Base-by-base conservation (phyloP, 805 yeast genomes). In the Ogataea haglerorum region DNA sequence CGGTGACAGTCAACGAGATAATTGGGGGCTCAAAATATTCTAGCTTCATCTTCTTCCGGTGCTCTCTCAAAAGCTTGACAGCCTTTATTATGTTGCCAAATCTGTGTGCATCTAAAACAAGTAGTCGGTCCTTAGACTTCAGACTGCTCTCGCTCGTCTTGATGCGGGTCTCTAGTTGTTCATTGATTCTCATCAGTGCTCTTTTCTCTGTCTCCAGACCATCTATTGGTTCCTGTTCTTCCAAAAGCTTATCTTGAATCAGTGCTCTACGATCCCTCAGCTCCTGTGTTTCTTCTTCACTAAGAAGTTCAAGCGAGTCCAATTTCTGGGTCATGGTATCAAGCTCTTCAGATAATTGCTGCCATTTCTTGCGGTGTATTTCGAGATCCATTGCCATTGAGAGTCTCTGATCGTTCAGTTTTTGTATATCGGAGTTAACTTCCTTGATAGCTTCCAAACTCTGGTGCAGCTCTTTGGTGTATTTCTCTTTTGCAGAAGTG, bases 1-100 rank as follows among this genome's bases (percentile, higher is more conserved):
- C 74, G 1, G 67, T 68, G 0, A 82, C 75, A 4, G 75, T 68
- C 16, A 91, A 69, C 0, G 84, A 70, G 19, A 88, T 65, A 7
- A 82, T 61, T 0, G 97, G 90, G 1, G 96, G 95, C 53, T 85
- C 95, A 42, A 68, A 76, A 39, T 85, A 76, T 10, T 61, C 54
- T 36, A 80, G 19, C 2, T 45, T 32, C 5, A 36, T 67, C 5
- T 58, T 56, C 1, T 54, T 52, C 18, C 61, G 56, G 15, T 65
- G 50, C 10, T 63, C 48, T 34, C 82, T 67, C 30, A 83, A 56
- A 12, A 64, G 52, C 19, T 56, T 42, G 2, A 80, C 67, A 7
- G 77, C 73, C 13, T 61, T 65, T 30, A 54, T 48, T 34, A 64
- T 14, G 38, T 40, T 28, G 2, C 40, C 38, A 57, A 63, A 37